Percentiles rank a stretch among this genome's conserved stretches.
phyloP scores from a whole-genome alignment of 306 rosid species.

The Malus fusca region DNA sequence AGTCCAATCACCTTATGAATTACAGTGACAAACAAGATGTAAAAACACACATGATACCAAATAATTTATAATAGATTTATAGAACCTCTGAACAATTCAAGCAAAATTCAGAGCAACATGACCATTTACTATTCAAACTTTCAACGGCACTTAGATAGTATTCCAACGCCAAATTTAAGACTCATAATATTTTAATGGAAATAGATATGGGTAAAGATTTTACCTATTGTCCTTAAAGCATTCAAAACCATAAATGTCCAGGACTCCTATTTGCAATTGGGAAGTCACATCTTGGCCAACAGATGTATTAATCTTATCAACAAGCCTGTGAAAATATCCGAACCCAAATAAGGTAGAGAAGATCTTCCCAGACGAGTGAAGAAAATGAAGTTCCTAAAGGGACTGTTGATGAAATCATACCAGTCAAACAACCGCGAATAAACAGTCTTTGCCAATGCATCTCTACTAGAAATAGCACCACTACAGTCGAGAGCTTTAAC shows the following conservation, averaged over 20 bases:
- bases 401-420: constrained; percentile 36
- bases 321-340: constrained; percentile 66
- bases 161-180: not conserved
- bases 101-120: not conserved
- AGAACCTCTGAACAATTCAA: not conserved
- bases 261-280: constrained; percentile 68
- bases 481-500: constrained; percentile 85
- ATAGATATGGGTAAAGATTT: not conserved
- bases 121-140: not conserved
- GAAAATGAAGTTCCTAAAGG: not conserved
- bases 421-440: constrained; percentile 88
- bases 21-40: not conserved
- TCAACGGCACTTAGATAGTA: not conserved
- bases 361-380: not conserved
- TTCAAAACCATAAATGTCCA: constrained; percentile 98
- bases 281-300: constrained; percentile 91
- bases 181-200: not conserved
- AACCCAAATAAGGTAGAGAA: constrained; percentile 3
- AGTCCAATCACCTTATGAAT: not conserved
- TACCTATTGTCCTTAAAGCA: constrained; percentile 97
- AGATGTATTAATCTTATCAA: constrained; percentile 81
- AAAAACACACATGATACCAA: not conserved
- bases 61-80: not conserved
- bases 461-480: constrained; percentile 87
- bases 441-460: constrained; percentile 88